phyloP scores from a whole-genome alignment of 2,329 filamentous ascomycete genomes.

The Lachnellula subtilissima region DNA sequence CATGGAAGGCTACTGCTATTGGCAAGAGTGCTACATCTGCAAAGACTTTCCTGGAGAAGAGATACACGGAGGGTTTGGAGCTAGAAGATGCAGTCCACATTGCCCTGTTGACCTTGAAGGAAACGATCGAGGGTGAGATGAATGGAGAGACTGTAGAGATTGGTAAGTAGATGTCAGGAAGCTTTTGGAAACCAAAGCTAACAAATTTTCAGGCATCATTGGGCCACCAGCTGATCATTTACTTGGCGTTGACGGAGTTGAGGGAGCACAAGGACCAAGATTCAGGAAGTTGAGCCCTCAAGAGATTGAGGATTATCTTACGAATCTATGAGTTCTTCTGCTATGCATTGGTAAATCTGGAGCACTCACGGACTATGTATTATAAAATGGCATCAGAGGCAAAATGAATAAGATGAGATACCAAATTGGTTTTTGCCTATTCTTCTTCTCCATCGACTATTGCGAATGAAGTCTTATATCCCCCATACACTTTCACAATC shows the following conservation, averaged over 20 bases:
- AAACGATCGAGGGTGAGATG: conserved; percentile 99
- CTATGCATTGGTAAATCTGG: conserved; percentile 18
- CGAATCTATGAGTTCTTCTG: conserved; percentile 66
- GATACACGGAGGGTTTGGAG: conserved; percentile 95
- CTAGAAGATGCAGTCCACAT: conserved; percentile 98
- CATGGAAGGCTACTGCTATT: conserved; percentile 98
- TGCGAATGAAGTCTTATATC: conserved; percentile 31
- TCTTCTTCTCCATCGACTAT: conserved; percentile 18
- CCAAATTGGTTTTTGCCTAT: conserved; percentile 11
- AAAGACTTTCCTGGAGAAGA: conserved; percentile 98
- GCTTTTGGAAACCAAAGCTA: conserved; percentile 13
- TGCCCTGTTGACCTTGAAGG: conserved; percentile 92
- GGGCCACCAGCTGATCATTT: conserved; percentile 91
- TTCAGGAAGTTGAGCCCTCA: conserved; percentile 95
- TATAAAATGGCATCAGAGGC: conserved; percentile 32
- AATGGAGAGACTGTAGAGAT: conserved; percentile 98
- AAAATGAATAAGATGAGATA: conserved; percentile 30
- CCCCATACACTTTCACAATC: conserved; percentile 25
- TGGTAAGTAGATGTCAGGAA: conserved; percentile 51
- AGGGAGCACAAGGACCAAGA: conserved; percentile 76
- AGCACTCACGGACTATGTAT: conserved; percentile 31
- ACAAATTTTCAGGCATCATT: conserved; percentile 67
- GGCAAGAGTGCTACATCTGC: conserved; percentile 97
- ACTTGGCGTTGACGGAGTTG: conserved; percentile 84
- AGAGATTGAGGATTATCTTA: conserved; percentile 99